Percentiles rank a stretch among this genome's conserved stretches.
These are phyloP conservation scores for Pseudopyricularia javanii DNA, from an alignment of 2,329 filamentous ascomycete species.

Conservation along the genomic window DNA sequence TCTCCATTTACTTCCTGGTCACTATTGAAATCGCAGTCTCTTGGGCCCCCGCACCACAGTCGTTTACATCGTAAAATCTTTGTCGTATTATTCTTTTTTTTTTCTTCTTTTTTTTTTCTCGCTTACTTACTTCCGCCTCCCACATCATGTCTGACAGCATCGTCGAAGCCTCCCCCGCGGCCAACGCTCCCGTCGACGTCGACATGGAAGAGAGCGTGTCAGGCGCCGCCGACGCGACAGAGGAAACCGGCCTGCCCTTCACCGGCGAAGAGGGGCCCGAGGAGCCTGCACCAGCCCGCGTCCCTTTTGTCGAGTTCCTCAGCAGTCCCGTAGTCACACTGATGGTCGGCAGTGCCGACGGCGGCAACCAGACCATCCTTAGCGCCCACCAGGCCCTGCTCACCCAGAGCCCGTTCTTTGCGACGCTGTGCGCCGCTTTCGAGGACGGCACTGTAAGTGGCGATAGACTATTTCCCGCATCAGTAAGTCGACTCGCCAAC, in stretches of 20 bases:
- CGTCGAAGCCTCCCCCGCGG: constrained; percentile 13
- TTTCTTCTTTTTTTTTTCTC: no score
- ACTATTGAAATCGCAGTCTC: no score
- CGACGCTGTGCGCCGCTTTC: constrained; percentile 48
- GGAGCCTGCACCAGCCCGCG: constrained; percentile 19
- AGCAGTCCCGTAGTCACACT: constrained; percentile 58
- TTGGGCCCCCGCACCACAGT: no score
- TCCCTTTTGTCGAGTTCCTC: constrained; percentile 46
- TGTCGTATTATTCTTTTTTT: no score
- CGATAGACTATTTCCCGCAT: no score
- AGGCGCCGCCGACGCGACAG: constrained; percentile 16
- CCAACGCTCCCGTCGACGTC: constrained; percentile 8
- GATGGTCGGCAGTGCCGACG: constrained; percentile 47
- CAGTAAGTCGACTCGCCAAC: not conserved
- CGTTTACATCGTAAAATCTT: no score
- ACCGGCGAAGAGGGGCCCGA: constrained; percentile 21
- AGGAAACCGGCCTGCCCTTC: constrained; percentile 21
- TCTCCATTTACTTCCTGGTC: no score
- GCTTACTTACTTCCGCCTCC: no score
- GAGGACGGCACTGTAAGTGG: constrained; percentile 49
- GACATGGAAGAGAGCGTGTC: constrained; percentile 15
- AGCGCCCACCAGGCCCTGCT: constrained; percentile 73
- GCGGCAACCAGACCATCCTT: constrained; percentile 42
- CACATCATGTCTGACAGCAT: constrained; percentile 8
- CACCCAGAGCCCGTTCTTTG: constrained; percentile 62